These are phyloP conservation scores for Zygosaccharomyces rouxii DNA, from an alignment of 805 yeast genomes.

Conservation along the genomic window DNA sequence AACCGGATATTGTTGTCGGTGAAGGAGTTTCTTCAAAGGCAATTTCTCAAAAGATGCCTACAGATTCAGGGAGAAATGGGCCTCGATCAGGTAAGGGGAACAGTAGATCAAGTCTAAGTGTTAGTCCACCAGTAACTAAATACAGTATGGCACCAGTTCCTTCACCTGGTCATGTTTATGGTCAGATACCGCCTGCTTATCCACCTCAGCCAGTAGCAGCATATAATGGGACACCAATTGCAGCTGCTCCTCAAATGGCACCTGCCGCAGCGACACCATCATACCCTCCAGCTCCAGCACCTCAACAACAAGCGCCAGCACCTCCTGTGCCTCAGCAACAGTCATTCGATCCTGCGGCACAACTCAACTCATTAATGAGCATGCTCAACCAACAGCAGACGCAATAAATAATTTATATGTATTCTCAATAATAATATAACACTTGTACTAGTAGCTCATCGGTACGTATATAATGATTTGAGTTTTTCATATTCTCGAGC, in stretches of 20 bases:
- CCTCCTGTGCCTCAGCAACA: conserved; percentile 24
- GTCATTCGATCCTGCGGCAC: conserved; percentile 37
- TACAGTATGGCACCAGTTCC: conserved; percentile 17
- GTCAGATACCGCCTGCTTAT: conserved; percentile 21
- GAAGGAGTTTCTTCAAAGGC: conserved; percentile 91
- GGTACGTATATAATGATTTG: background rate
- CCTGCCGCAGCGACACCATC: conserved; percentile 15
- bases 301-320: conserved; percentile 16
- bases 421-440: background rate
- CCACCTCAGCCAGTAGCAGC: conserved; percentile 15
- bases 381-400: conserved; percentile 40
- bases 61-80: conserved; percentile 79
- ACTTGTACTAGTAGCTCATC: background rate
- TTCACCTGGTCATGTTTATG: conserved; percentile 19
- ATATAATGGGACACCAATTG: conserved; percentile 14
- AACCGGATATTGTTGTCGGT: conserved; percentile 96
- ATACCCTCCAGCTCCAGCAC: conserved; percentile 17
- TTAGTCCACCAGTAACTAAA: conserved; percentile 32
- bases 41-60: conserved; percentile 87
- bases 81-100: conserved; percentile 73
- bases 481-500: background rate
- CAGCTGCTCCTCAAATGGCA: conserved; percentile 12
- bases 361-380: conserved; percentile 40
- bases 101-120: conserved; percentile 16
- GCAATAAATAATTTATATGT: conserved; percentile 6